Evolutionary conservation across 2,329 filamentous ascomycete species (phyloP), one percentile per base, ranked within the genome.

Genomic region (Lanzia echinophila): DNA sequence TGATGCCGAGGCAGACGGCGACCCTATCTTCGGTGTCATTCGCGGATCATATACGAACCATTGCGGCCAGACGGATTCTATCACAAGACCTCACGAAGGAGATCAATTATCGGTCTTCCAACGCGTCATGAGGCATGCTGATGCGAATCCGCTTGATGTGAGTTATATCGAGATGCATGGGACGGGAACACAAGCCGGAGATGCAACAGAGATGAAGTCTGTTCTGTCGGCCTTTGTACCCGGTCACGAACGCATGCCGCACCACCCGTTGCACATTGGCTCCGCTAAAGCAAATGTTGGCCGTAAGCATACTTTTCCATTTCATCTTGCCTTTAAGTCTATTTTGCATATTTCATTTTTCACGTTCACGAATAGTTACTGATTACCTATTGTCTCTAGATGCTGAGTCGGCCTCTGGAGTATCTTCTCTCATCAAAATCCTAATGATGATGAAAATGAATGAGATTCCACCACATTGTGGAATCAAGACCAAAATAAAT

Each of bases 231-330:
- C 50, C 5, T 57, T 62, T 31, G 51, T 49, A 6, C 47, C 47
- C 19, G 38, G 42, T 7, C 13, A 50, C 2, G 65, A 1, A 60
- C 42, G 60, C 22, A 15, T 12, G 12, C 11, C 28, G 8, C 41
- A 56, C 12, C 19, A 52, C 1, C 54, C 57, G 8, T 47, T 62
- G 3, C 49, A 47, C 36, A 39, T 62, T 20, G 59, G 60, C 8
- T 53, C 60, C 11, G 46, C 62, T 31, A 68, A 66, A 51, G 33
- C 62, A 8, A 66, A 64, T 50, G 64, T 2, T 68, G 41, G 41
- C 10, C 41, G 24, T 28, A 28, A 28, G 24, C 6, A 15, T 19
- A 39, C 11, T 5, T 15, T 15, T 19, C 13, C 10, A 31, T 28
- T 28, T 28, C 24, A 8, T 28, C 24, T 28, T 28, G 4, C 24